A percentile compares a stretch with the other conserved stretches of the same genome.
These are phyloP conservation scores for Stephania japonica DNA, from an alignment of 164 flowering plant species.

Conservation along the genomic window DNA sequence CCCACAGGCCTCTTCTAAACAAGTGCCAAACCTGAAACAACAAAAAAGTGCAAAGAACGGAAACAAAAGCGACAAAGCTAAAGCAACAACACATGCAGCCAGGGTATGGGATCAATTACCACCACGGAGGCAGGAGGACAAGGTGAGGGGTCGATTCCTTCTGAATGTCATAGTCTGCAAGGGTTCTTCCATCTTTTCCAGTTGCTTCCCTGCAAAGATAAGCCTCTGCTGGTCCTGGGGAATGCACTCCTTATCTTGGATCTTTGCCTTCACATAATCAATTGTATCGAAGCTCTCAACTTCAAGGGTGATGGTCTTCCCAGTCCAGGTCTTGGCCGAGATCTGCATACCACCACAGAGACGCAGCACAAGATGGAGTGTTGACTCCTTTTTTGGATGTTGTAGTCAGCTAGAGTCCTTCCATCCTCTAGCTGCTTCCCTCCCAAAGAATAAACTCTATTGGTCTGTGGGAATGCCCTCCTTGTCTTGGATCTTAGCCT, in stretches of 20 bases:
- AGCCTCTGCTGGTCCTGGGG: conserved; percentile 2
- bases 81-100: neutral
- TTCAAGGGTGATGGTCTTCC: conserved; percentile 2
- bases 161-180: conserved; percentile 1
- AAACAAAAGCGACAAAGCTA: neutral
- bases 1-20: no score
- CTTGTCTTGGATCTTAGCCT: conserved; percentile 5
- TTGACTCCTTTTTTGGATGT: conserved; percentile 4
- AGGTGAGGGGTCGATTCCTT: conserved; percentile 5
- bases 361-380: conserved; percentile 1
- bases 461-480: conserved; percentile 4
- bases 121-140: conserved; percentile 8
- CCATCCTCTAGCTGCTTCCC: conserved; percentile 5
- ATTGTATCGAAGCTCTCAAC: conserved; percentile 3
- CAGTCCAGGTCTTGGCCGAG: neutral
- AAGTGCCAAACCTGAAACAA: neutral
- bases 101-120: neutral
- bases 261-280: conserved; percentile 2
- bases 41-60: neutral
- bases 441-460: neutral
- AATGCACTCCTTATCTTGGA: conserved; percentile 2
- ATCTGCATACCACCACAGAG: conserved; percentile 3
- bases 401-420: neutral
- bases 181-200: conserved; percentile 1
- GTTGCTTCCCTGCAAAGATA: conserved; percentile 4